These are phyloP conservation scores for Aspergillus leporis DNA, from an alignment of 495 filamentous ascomycete species.

Conservation along the genomic window DNA sequence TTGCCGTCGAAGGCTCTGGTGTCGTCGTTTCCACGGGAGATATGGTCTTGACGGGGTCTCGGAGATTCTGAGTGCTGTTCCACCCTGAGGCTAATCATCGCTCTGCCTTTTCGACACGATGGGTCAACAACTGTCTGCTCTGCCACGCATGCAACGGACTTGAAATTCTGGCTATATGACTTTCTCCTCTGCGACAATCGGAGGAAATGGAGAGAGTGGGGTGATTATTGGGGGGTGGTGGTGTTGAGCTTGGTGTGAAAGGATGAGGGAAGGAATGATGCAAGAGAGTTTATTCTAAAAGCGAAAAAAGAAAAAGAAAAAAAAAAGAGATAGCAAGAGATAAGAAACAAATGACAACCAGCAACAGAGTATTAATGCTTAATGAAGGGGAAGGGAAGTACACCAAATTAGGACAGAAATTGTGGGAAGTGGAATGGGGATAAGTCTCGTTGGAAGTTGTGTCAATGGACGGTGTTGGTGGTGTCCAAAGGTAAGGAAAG, in stretches of 20 bases:
- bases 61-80: constrained; percentile 50
- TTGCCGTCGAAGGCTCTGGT: constrained; percentile 41
- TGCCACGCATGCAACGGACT: constrained; percentile 4
- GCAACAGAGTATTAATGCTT: background rate
- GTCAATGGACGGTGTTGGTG: background rate
- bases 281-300: background rate
- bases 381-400: background rate
- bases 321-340: constrained; percentile 1
- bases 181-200: constrained; percentile 6
- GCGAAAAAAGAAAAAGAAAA: background rate
- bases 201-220: constrained; percentile 20
- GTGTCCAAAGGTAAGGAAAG: constrained; percentile 8
- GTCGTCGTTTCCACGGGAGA: constrained; percentile 41
- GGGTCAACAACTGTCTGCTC: constrained; percentile 30
- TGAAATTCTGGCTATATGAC: background rate
- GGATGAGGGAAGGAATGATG: constrained; percentile 2
- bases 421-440: constrained; percentile 8
- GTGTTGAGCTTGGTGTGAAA: background rate
- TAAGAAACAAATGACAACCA: background rate
- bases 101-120: constrained; percentile 44
- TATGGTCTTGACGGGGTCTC: constrained; percentile 43
- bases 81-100: constrained; percentile 54
- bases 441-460: background rate
- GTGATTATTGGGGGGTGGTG: background rate
- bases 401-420: background rate